Conservation (phyloP, 2,329 filamentous ascomycete genomes). For the Botrytis fragariae region DNA sequence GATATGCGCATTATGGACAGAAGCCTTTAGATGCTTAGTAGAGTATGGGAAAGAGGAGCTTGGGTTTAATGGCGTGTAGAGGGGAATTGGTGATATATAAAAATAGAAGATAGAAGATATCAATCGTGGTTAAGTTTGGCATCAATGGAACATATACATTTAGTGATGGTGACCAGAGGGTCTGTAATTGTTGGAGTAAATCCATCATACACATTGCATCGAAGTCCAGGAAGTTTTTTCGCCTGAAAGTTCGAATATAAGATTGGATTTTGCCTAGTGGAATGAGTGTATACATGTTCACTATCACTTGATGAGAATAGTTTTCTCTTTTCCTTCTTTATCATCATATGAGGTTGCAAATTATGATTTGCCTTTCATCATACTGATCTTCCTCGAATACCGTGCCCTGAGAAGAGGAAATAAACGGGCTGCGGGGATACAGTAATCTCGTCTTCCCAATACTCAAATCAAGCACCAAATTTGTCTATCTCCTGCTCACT, state of each 20-base stretch:
- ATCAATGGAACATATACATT: not conserved
- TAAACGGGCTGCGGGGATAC: not conserved
- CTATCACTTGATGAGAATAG: not conserved
- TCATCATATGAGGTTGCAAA: not conserved
- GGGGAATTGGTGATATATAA: not conserved
- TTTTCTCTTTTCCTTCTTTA: not conserved
- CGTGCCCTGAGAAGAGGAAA: not conserved
- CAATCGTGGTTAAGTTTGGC: not conserved
- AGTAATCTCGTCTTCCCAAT: not conserved
- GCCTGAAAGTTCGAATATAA: not conserved
- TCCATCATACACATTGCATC: too few species aligned
- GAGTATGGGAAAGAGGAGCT: too few species aligned
- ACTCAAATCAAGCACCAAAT: conserved; percentile 9
- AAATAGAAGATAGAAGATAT: not conserved
- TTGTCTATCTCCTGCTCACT: conserved; percentile 21
- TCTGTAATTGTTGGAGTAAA: too few species aligned
- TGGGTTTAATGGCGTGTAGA: not conserved
- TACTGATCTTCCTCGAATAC: not conserved
- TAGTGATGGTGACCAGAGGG: too few species aligned
- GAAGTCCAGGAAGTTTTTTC: too few species aligned
- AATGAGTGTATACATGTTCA: not conserved
- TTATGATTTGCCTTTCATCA: not conserved
- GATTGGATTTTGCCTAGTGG: not conserved
- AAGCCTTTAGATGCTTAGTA: conserved; percentile 1
- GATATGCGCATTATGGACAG: not conserved